Percentiles rank a stretch among this genome's conserved stretches.
phyloP scores from a whole-genome alignment of 1,284 basidiomycete genomes.

The Puccinia horiana region DNA sequence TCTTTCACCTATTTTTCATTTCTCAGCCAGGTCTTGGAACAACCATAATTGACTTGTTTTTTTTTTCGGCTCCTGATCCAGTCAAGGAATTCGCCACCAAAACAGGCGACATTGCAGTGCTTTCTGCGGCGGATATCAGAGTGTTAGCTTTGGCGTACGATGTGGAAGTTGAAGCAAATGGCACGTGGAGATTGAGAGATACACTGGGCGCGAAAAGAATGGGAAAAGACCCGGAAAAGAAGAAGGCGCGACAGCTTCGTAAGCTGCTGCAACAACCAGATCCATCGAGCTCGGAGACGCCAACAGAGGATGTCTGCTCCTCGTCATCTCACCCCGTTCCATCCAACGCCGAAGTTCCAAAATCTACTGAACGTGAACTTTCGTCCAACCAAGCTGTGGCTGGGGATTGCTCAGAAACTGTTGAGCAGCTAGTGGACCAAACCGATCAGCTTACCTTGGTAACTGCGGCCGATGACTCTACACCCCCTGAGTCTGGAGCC shows the following conservation, averaged over 20 bases:
- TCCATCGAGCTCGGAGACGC: neutral
- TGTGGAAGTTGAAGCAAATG: slow-evolving; percentile 67
- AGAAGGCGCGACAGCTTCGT: slow-evolving; percentile 50
- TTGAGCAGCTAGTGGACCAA: neutral
- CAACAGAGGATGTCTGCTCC: neutral
- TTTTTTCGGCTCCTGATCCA: slow-evolving; percentile 55
- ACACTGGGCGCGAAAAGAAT: slow-evolving; percentile 57
- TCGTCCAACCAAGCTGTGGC: neutral
- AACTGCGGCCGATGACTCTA: neutral
- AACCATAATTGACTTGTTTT: neutral
- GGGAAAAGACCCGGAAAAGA: slow-evolving; percentile 52
- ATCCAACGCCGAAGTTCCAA: neutral
- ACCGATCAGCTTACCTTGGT: slow-evolving; percentile 7
- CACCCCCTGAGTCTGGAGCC: slow-evolving; percentile 14
- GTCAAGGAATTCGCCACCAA: slow-evolving; percentile 90
- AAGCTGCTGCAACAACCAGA: slow-evolving; percentile 29
- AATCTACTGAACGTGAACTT: neutral
- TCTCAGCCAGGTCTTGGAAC: neutral
- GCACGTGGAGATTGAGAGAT: slow-evolving; percentile 62
- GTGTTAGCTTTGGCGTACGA: slow-evolving; percentile 86
- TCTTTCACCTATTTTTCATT: slow-evolving; percentile 21
- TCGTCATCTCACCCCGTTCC: neutral
- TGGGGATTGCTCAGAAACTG: neutral
- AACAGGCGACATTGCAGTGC: slow-evolving; percentile 91
- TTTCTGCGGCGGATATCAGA: slow-evolving; percentile 86